Evolutionary conservation across 495 filamentous ascomycete genomes (phyloP).

Genomic region (Podospora comata): DNA sequence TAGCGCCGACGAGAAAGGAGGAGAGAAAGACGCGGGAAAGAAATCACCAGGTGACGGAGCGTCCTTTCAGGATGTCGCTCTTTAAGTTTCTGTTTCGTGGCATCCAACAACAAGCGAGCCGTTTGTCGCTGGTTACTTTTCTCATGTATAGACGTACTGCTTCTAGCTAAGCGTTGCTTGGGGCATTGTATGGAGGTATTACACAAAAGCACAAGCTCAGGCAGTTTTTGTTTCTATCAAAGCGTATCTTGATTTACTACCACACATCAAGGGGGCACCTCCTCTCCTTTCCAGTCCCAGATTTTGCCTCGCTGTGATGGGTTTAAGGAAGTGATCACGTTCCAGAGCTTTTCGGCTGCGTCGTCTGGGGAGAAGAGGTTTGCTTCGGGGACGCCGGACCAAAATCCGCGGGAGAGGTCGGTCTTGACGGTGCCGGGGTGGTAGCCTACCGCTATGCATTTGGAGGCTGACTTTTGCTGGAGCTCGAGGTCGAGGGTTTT

Average conservation of each 20-base stretch:
- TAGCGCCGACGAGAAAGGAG: slow-evolving; percentile 30
- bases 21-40: slow-evolving; percentile 34
- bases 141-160: not conserved
- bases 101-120: not conserved
- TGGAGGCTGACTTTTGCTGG: slow-evolving; percentile 48
- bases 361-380: slow-evolving; percentile 59
- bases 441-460: slow-evolving; percentile 64
- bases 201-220: not conserved
- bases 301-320: slow-evolving; percentile 59
- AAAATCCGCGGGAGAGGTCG: slow-evolving; percentile 68
- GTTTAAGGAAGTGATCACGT: slow-evolving; percentile 50
- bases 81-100: slow-evolving; percentile 31
- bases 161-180: not conserved
- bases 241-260: not conserved
- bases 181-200: not conserved
- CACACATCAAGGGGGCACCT: slow-evolving; percentile 54
- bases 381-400: slow-evolving; percentile 37
- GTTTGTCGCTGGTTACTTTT: not conserved
- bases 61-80: slow-evolving; percentile 54
- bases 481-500: slow-evolving; percentile 74
- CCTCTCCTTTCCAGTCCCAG: slow-evolving; percentile 76
- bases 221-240: not conserved
- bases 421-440: slow-evolving; percentile 84
- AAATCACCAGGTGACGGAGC: slow-evolving; percentile 44
- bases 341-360: slow-evolving; percentile 57